Percentiles rank a stretch among this genome's conserved stretches.
These are phyloP conservation scores for Russula abietina DNA, from an alignment of 768 basidiomycete species.

Conservation along the genomic window DNA sequence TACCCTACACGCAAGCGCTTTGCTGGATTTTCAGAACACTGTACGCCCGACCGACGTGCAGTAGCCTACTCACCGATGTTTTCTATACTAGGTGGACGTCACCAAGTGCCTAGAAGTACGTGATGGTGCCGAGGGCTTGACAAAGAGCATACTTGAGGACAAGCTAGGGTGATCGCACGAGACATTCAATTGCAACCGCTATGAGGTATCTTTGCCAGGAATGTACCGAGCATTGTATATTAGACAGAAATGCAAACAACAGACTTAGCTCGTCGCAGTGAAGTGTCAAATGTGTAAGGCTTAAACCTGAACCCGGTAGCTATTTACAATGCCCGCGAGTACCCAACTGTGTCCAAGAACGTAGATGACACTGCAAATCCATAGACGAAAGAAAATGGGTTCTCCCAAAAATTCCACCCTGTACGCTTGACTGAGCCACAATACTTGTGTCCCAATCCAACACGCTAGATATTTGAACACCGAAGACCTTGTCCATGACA, in stretches of 20 bases:
- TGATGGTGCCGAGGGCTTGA: slow-evolving; percentile 78
- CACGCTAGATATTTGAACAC: slow-evolving; percentile 40
- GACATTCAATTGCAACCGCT: not conserved
- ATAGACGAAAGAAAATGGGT: slow-evolving; percentile 66
- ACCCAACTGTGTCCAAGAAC: slow-evolving; percentile 78
- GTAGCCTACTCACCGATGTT: not conserved
- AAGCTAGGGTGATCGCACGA: slow-evolving; percentile 36
- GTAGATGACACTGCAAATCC: slow-evolving; percentile 73
- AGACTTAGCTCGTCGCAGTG: not conserved
- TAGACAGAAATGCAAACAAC: not conserved
- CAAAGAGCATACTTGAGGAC: slow-evolving; percentile 62
- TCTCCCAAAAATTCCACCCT: slow-evolving; percentile 81
- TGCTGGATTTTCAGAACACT: slow-evolving; percentile 71
- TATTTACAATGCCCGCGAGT: slow-evolving; percentile 54
- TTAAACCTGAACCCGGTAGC: slow-evolving; percentile 31
- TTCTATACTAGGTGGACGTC: slow-evolving; percentile 54
- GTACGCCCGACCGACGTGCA: slow-evolving; percentile 34
- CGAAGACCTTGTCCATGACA: slow-evolving; percentile 46
- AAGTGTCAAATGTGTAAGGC: not conserved
- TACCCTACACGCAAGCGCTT: slow-evolving; percentile 76
- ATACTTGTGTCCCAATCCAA: slow-evolving; percentile 75
- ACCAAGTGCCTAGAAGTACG: slow-evolving; percentile 75
- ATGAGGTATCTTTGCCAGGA: not conserved
- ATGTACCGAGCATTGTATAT: slow-evolving; percentile 3
- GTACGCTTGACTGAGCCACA: slow-evolving; percentile 92